Evolutionary conservation across 164 flowering plant species (phyloP).

Genomic region (Echeveria elegans): DNA sequence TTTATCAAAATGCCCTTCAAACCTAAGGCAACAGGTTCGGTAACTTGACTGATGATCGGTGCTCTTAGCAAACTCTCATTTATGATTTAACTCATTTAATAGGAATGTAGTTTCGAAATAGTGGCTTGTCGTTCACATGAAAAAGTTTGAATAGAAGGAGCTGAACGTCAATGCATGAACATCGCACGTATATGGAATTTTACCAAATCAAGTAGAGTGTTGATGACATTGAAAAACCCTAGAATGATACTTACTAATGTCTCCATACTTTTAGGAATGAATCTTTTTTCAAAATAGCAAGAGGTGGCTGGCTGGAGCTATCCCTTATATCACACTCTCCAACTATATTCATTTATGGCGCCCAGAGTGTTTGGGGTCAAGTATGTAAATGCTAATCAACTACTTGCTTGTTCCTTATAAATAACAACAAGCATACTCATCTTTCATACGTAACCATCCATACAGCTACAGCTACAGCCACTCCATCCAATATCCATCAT

Average conservation of each 20-base stretch:
- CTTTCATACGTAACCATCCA: not conserved
- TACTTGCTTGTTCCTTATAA: not conserved
- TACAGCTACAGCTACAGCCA: not conserved
- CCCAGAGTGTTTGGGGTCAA: not conserved
- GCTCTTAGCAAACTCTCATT: too few species aligned
- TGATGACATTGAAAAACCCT: not conserved
- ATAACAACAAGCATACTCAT: too few species aligned
- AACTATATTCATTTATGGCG: conserved; percentile 3
- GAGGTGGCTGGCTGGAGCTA: not conserved
- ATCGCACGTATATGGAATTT: too few species aligned
- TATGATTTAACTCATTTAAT: too few species aligned
- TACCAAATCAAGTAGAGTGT: not conserved
- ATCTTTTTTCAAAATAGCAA: not conserved
- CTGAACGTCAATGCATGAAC: too few species aligned
- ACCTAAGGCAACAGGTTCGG: too few species aligned
- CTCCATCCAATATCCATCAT: not conserved
- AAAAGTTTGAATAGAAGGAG: too few species aligned
- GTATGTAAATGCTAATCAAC: too few species aligned
- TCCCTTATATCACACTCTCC: not conserved
- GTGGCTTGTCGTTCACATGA: too few species aligned
- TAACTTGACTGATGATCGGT: too few species aligned
- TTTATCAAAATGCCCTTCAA: too few species aligned
- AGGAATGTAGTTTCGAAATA: too few species aligned
- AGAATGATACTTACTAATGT: not conserved
- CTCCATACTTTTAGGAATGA: not conserved